These are phyloP conservation scores for Irpex lacteus DNA, from an alignment of 1,284 basidiomycete species.

Conservation along the genomic window DNA sequence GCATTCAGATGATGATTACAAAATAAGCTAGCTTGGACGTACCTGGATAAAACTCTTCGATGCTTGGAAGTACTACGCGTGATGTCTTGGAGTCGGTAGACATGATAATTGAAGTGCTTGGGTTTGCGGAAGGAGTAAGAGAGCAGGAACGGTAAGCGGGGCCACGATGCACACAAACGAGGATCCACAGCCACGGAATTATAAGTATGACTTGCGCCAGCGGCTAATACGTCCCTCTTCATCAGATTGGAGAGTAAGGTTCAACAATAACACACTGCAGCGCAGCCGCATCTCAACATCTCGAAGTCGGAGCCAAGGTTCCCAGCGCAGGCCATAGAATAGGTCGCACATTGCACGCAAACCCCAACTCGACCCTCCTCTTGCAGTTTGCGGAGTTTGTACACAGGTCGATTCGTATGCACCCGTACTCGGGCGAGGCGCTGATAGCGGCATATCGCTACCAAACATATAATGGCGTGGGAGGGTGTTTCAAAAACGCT, in stretches of 20 bases:
- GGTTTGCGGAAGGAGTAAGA: not conserved
- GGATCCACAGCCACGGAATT: constrained; percentile 1
- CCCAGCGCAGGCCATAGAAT: not conserved
- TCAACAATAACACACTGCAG: not conserved
- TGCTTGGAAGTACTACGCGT: constrained; percentile 23
- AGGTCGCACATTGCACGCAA: not conserved
- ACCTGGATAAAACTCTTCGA: constrained; percentile 29
- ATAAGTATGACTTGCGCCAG: not conserved
- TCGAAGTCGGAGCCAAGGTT: not conserved
- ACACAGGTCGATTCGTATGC: not conserved
- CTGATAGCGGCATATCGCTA: not conserved
- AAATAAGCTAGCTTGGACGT: not conserved
- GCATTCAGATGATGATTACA: not conserved
- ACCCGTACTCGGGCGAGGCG: not conserved
- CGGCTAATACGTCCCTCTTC: not conserved
- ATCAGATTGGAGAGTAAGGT: not conserved
- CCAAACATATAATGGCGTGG: no score
- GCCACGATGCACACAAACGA: not conserved
- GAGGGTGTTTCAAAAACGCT: not conserved
- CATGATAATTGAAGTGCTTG: not conserved
- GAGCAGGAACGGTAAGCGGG: not conserved
- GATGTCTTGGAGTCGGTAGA: not conserved
- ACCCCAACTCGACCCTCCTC: not conserved
- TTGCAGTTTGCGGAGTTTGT: not conserved
- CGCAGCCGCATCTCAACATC: not conserved